Base-by-base conservation (phyloP, 2,329 filamentous ascomycete genomes). In the Berkeleyomyces basicola region DNA sequence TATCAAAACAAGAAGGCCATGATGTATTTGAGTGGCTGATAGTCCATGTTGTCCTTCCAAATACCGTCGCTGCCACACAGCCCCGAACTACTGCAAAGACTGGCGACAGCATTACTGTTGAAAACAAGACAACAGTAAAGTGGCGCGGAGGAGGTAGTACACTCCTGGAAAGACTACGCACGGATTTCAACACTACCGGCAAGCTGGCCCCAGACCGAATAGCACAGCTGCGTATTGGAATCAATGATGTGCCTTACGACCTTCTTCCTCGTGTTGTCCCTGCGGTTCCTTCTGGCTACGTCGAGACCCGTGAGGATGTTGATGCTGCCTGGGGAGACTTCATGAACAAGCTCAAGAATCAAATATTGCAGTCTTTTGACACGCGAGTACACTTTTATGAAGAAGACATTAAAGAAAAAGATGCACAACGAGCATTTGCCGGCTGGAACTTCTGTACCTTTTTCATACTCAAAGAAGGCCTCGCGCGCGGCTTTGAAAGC, bases 391-490 rank as follows among this genome's bases (percentile, higher is more conserved):
- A 82, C 23, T 92, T 97, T 69, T 99, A 99, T 71, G 93, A 99
- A 72, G 91, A 96, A 65, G 93, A 99, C 68, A 96, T 99, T 67
- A 87, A 89, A 66, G 93, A 96, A 72, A 93, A 91, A 70, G 92
- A 97, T 68, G 82, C 86, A 0, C 91, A 97, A 71, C 82, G 92
- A 57, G 85, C 79, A 42, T 75, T 99, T 16, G 93, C 93, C 0
- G 93, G 93, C 0, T 99, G 93, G 93, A 99, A 99, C 70, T 99
- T 99, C 71, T 97, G 93, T 73, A 99, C 93, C 0, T 99, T 99
- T 71, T 99, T 99, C 71, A 91, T 99, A 14, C 79, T 99, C 7
- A 99, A 99, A 70, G 93, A 99, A 72, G 93, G 93, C 0, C 76
- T 99, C 43, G 92, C 93, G 1, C 82, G 89, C 67, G 95, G 92